Percentiles rank a stretch among this genome's conserved stretches.
phyloP scores from a whole-genome alignment of 2,329 filamentous ascomycete genomes.

The Aureobasidium sp. region DNA sequence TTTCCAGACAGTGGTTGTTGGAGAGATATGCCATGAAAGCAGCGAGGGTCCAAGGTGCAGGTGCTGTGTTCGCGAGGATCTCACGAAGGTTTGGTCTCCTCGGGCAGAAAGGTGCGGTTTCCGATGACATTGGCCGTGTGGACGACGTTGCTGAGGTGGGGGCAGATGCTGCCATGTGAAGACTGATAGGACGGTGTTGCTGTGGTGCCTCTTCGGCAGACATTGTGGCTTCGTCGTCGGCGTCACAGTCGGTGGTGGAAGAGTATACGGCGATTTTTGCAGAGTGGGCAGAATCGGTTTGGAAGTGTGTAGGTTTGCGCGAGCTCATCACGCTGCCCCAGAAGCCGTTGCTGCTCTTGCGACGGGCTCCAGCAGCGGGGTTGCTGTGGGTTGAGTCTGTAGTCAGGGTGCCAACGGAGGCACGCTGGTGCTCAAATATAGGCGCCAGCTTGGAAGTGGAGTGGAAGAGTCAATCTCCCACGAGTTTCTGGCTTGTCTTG shows the following conservation, averaged over 20 bases:
- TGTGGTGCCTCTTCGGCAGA: constrained; percentile 32
- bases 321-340: constrained; percentile 12
- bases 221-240: constrained; percentile 44
- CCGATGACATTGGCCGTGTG: constrained; percentile 14
- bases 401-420: constrained; percentile 2
- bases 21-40: constrained; percentile 97
- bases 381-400: constrained; percentile 1
- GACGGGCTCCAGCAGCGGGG: neutral
- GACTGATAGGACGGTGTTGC: neutral
- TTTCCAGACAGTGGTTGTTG: constrained; percentile 94
- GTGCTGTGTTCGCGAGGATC: constrained; percentile 77
- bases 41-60: constrained; percentile 79
- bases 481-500: constrained; percentile 6
- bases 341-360: constrained; percentile 12
- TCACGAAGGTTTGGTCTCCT: constrained; percentile 69
- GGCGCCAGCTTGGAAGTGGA: constrained; percentile 15
- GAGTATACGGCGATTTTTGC: constrained; percentile 2
- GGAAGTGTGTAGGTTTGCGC: constrained; percentile 5
- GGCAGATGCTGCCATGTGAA: neutral
- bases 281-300: constrained; percentile 6
- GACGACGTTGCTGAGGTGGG: constrained; percentile 16
- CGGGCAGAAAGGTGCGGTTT: constrained; percentile 44
- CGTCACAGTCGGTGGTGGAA: constrained; percentile 27
- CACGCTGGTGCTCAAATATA: constrained; percentile 10
- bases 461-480: constrained; percentile 11